Evolutionary conservation across 306 rosid genomes (phyloP).

Genomic region (Castanospermum australe): DNA sequence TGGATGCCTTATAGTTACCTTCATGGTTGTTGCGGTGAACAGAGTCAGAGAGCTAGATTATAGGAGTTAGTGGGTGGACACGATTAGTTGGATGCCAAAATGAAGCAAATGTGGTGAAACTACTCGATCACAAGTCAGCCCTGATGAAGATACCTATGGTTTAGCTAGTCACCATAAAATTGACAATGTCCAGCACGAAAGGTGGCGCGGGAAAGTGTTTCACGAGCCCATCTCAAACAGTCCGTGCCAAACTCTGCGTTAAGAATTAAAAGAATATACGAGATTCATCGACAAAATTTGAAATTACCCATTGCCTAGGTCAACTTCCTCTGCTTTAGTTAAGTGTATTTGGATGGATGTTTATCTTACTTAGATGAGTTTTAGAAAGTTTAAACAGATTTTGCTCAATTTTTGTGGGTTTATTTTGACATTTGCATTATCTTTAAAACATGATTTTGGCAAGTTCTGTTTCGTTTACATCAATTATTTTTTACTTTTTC

Average conservation of each 20-base stretch:
- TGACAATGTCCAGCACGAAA: constrained; percentile 7
- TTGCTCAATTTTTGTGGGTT: neutral
- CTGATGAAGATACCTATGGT: constrained; percentile 26
- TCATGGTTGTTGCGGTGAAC: neutral
- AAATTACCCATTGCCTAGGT: neutral
- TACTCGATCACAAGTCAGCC: constrained; percentile 33
- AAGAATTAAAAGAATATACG: constrained; percentile 18
- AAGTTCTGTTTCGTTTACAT: too few species aligned
- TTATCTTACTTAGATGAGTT: too few species aligned
- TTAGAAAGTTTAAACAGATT: too few species aligned
- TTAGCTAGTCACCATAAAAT: constrained; percentile 2
- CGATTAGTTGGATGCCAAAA: constrained; percentile 32
- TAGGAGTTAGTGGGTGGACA: constrained; percentile 28
- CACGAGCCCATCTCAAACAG: constrained; percentile 36
- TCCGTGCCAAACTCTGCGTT: constrained; percentile 28
- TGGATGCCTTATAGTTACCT: neutral
- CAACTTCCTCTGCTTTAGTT: neutral
- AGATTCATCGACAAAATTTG: neutral
- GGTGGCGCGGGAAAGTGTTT: constrained; percentile 21
- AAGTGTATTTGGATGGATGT: too few species aligned
- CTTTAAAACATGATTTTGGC: too few species aligned
- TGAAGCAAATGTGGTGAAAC: neutral
- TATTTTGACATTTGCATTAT: too few species aligned
- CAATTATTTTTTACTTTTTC: too few species aligned
- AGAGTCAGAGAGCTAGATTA: neutral